Evolutionary conservation across 169 alveolate species (phyloP), one percentile per base, ranked within the genome.

Genomic region (Amoebophrya sp.): DNA sequence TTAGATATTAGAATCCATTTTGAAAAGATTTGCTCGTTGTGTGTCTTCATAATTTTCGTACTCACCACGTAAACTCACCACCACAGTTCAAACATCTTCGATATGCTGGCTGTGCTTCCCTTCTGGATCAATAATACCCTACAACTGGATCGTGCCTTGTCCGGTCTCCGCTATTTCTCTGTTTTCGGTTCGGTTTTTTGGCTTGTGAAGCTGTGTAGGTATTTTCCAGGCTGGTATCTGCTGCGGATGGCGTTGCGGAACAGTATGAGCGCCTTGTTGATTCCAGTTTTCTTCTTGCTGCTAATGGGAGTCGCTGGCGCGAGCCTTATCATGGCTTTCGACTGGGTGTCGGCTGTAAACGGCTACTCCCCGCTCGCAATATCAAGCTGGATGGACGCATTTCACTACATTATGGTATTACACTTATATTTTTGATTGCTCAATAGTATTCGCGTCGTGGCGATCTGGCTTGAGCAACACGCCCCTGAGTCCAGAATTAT

Each of bases 351-450:
- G 3, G 83, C 83, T 36, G 83, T 65, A 36, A 65, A 65, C 83
- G 83, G 83, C 12, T 29, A 18, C 33, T 1, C 26, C 36, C 83
- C 83, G 38, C n/a, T 65, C 33, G 2, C 2, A 10, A 65, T 65
- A 29, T 12, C 36, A 1, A 6, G 33, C 83, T 65, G 83, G 83
- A 65, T 65, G 83, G n/a, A 65, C 33, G 83, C 83, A 1, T 65
- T 65, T 26, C 83, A 65, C 83, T 65, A 65, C 83, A 65, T 65
- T 36, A 65, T 65, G 83, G 83, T 65, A n/a, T n/a, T n/a, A n/a
- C n/a, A n/a, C n/a, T n/a, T n/a, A n/a, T n/a, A n/a, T n/a, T n/a
- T n/a, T n/a, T n/a, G n/a, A n/a, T n/a, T n/a, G n/a, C n/a, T n/a
- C n/a, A n/a, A n/a, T n/a, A n/a, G n/a, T n/a, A n/a, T n/a, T n/a